Evolutionary conservation across 202 grass and related monocot species (phyloP).

Genomic region (Elaeis oleifera): DNA sequence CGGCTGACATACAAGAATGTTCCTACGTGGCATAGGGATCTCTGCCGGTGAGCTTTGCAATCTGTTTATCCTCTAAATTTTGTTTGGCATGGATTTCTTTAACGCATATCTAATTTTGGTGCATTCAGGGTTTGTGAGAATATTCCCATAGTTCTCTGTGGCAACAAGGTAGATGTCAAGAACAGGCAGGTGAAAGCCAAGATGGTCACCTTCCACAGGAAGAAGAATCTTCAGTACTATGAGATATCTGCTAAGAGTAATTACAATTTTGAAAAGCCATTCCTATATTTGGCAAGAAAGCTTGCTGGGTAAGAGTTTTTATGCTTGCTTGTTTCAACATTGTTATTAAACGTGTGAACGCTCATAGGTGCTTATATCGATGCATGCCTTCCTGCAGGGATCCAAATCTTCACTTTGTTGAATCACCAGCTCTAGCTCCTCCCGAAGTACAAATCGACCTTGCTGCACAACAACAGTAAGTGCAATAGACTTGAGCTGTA

Average conservation of each 20-base stretch:
- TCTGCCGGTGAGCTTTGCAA: constrained; percentile 5
- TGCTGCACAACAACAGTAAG: constrained; percentile 12
- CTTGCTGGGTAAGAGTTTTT: constrained; percentile 4
- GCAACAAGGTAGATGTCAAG: constrained; percentile 20
- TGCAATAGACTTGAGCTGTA: background rate
- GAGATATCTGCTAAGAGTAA: constrained; percentile 23
- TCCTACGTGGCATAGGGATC: constrained; percentile 17
- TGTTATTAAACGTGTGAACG: background rate
- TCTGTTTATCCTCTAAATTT: background rate
- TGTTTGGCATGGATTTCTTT: background rate
- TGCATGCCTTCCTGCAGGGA: background rate
- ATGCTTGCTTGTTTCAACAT: too few species aligned
- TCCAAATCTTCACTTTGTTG: constrained; percentile 14
- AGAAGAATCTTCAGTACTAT: constrained; percentile 19
- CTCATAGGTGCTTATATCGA: background rate
- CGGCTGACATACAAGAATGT: constrained; percentile 19
- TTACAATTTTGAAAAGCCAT: constrained; percentile 22
- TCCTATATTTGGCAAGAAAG: constrained; percentile 18
- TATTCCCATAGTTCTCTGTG: constrained; percentile 20
- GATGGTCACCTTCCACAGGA: constrained; percentile 19
- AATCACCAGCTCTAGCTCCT: constrained; percentile 18
- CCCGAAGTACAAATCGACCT: constrained; percentile 11
- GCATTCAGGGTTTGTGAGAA: constrained; percentile 13
- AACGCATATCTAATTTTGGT: background rate
- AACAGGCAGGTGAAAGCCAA: constrained; percentile 23